Evolutionary conservation across 2,329 filamentous ascomycete species (phyloP).

Genomic region (Alternaria rosae): DNA sequence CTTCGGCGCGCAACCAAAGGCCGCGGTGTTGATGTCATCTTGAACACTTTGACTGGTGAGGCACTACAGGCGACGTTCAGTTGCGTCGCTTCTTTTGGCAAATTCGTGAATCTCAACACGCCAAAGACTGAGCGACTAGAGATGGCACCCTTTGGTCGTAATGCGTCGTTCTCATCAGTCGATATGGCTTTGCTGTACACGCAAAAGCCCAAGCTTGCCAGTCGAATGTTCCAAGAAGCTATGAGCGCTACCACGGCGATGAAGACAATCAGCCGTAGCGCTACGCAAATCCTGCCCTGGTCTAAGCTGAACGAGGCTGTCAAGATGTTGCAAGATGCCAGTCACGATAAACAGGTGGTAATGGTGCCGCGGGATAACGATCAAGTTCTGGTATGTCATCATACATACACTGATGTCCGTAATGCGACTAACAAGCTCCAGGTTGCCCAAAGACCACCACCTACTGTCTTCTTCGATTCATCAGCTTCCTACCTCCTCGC

Average conservation of each 20-base stretch:
- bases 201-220: slow-evolving; percentile 8
- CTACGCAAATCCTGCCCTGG: not conserved
- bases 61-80: slow-evolving; percentile 51
- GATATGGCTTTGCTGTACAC: slow-evolving; percentile 13
- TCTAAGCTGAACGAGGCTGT: slow-evolving; percentile 22
- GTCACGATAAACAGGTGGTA: slow-evolving; percentile 10
- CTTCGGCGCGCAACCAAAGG: slow-evolving; percentile 19
- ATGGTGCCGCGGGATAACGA: slow-evolving; percentile 4
- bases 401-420: not conserved
- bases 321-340: slow-evolving; percentile 19
- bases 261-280: not conserved
- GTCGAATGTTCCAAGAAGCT: slow-evolving; percentile 8
- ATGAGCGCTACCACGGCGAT: slow-evolving; percentile 1
- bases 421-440: not conserved
- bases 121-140: slow-evolving; percentile 14
- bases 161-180: slow-evolving; percentile 18
- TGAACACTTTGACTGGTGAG: slow-evolving; percentile 40
- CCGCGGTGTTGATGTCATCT: slow-evolving; percentile 42
- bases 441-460: slow-evolving; percentile 6
- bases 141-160: slow-evolving; percentile 28
- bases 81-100: slow-evolving; percentile 50
- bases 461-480: not conserved
- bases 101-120: slow-evolving; percentile 27
- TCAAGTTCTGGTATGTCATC: slow-evolving; percentile 9
- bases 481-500: slow-evolving; percentile 23